phyloP scores from a whole-genome alignment of 2,329 filamentous ascomycete genomes.

The Apiospora marii region DNA sequence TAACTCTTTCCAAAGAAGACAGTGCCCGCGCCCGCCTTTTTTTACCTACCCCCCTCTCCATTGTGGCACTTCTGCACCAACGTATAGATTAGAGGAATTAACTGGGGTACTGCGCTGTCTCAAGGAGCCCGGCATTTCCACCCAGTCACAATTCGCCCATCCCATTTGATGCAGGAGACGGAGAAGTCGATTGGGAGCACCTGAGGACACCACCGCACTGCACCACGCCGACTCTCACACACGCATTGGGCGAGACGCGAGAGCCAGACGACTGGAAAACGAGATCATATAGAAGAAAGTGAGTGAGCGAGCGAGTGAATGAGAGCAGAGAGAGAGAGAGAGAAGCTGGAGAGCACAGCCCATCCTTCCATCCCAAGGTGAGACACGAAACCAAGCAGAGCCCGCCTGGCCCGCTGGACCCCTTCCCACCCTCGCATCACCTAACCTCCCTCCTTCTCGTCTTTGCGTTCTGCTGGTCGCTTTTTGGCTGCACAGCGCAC shows the following conservation, averaged over 20 bases:
- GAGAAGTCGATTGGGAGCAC: slow-evolving; percentile 2
- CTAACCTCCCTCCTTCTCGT: not conserved
- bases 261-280: slow-evolving; percentile 1
- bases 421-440: slow-evolving; percentile 20
- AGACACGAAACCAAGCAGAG: slow-evolving; percentile 21
- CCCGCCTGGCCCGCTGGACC: slow-evolving; percentile 23
- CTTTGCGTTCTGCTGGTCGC: slow-evolving; percentile 4
- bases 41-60: not conserved
- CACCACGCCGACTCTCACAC: not conserved
- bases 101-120: slow-evolving; percentile 20
- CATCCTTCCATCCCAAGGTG: slow-evolving; percentile 15
- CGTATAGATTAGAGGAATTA: slow-evolving; percentile 20
- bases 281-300: not conserved
- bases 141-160: slow-evolving; percentile 13
- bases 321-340: not conserved
- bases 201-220: slow-evolving; percentile 12
- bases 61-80: not conserved
- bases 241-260: not conserved
- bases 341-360: slow-evolving; percentile 23
- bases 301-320: not conserved
- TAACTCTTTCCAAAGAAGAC: slow-evolving; percentile 13
- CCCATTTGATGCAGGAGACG: slow-evolving; percentile 16
- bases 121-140: slow-evolving; percentile 18
- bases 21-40: slow-evolving; percentile 16
- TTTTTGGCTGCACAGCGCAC: slow-evolving; percentile 8